A percentile compares a stretch with the other conserved stretches of the same genome.
phyloP scores from a whole-genome alignment of 2,329 filamentous ascomycete genomes.

The Paracamarosporium sp. region DNA sequence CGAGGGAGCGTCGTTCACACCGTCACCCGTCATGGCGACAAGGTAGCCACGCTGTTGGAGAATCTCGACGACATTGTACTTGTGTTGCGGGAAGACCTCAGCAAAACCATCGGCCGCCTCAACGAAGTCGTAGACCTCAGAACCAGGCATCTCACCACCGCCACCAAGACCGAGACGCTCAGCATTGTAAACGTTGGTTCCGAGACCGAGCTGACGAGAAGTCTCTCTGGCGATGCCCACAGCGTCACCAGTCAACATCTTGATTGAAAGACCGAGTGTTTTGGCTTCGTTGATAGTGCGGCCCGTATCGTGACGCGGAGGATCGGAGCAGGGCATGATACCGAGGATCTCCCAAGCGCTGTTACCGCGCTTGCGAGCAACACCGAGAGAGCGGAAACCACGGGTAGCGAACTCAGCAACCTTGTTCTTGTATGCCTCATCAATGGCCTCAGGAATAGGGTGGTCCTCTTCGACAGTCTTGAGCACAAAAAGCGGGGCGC shows the following conservation, averaged over 20 bases:
- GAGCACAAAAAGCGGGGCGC: constrained; percentile 85
- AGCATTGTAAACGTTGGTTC: constrained; percentile 92
- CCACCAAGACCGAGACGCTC: constrained; percentile 90
- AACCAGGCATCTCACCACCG: constrained; percentile 90
- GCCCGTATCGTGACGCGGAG: constrained; percentile 87
- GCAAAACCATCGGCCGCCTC: constrained; percentile 95
- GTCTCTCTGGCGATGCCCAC: constrained; percentile 93
- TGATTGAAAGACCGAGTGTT: constrained; percentile 85
- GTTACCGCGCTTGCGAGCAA: constrained; percentile 86
- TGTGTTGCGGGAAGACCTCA: constrained; percentile 94
- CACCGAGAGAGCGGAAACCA: constrained; percentile 92
- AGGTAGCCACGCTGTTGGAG: constrained; percentile 92
- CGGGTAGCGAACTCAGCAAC: constrained; percentile 89
- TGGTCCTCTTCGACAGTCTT: constrained; percentile 88
- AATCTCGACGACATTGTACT: constrained; percentile 93
- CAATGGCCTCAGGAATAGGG: constrained; percentile 75
- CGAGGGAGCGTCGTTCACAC: constrained; percentile 92
- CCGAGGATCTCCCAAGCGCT: constrained; percentile 89
- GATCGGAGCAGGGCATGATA: constrained; percentile 94
- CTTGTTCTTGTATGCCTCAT: constrained; percentile 89
- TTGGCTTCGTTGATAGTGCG: constrained; percentile 92
- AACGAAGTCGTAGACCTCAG: constrained; percentile 93
- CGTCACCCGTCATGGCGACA: constrained; percentile 95
- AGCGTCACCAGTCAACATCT: constrained; percentile 95
- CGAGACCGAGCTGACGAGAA: constrained; percentile 87